Base-by-base conservation (phyloP, 345 rosid genomes). In the Gossypium australe region DNA sequence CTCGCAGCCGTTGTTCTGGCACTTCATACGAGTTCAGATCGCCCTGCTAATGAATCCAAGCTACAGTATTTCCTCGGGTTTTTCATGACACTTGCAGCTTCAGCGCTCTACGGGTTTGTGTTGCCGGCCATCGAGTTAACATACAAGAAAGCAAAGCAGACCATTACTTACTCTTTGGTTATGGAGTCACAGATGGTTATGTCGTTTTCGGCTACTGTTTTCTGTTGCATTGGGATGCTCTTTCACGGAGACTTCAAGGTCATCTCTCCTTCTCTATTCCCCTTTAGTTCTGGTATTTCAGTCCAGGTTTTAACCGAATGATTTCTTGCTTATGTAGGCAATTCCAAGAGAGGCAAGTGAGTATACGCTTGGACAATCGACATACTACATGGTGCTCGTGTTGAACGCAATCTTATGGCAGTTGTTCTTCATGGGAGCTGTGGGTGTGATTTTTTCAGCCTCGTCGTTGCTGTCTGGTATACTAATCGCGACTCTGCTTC, bases 391-490 rank as follows among this genome's bases (percentile, higher is more conserved):
- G 67, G 85, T 70, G 73, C 7, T 79, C 6, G 41, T 71, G 49
- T 41, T 17, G 16, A 76, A 6, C 41, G 85, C 85, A 2, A 9
- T 79, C 9, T 47, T 82, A 7, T 82, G 85, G 80, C 85, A 79
- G 67, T 76, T 71, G 67, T 82, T 79, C 78, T 82, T 79, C 85
- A 70, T 82, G 82, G 82, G 85, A 73, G 85, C 82, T 9, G 76
- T 74, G 45, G 80, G 85, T 2, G 82, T 79, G 2, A 43, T 74
- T 45, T 79, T 74, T 29, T 79, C 63, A 6, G 78, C 52, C 48
- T 82, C 85, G 2, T 77, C 85, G 0, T 60, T 77, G 77, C 79
- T 79, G 4, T 79, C 85, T 51, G 85, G 82, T 9, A 77, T 82
- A 18, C 71, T 82, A 67, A 79, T 82, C 17, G 85, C 77, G 2